Conservation (phyloP, 805 yeast genomes). For the Lachancea dasiensis region DNA sequence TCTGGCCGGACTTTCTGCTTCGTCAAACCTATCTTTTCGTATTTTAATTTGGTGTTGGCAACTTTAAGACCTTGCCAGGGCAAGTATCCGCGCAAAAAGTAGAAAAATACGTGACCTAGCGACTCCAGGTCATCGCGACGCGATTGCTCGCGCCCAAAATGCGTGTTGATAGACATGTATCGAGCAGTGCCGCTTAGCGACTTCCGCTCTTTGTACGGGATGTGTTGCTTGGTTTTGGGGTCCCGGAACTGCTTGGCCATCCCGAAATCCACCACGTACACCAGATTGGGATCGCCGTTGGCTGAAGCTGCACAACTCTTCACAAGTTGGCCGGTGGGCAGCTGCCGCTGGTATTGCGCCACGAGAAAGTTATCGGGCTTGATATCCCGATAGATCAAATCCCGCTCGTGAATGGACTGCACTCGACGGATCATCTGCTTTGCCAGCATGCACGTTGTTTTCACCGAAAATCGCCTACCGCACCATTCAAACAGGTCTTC, state of each 20-base stretch:
- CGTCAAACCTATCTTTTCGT: slow-evolving; percentile 78
- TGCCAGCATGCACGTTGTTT: slow-evolving; percentile 69
- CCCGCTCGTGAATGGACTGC: slow-evolving; percentile 69
- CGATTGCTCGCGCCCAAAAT: slow-evolving; percentile 76
- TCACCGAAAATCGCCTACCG: slow-evolving; percentile 63
- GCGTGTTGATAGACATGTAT: slow-evolving; percentile 86
- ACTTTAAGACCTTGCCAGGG: slow-evolving; percentile 93
- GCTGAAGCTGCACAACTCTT: slow-evolving; percentile 46
- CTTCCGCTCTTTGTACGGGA: slow-evolving; percentile 75
- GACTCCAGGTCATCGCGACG: slow-evolving; percentile 80
- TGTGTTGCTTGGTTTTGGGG: slow-evolving; percentile 72
- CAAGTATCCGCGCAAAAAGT: slow-evolving; percentile 68
- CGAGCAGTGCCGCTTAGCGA: slow-evolving; percentile 81
- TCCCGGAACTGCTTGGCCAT: slow-evolving; percentile 84
- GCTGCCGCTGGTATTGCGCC: slow-evolving; percentile 27
- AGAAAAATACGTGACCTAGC: slow-evolving; percentile 75
- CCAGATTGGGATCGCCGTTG: slow-evolving; percentile 54
- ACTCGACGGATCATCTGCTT: slow-evolving; percentile 72
- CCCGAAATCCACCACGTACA: slow-evolving; percentile 76
- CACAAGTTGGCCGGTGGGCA: slow-evolving; percentile 15
- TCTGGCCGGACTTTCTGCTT: slow-evolving; percentile 63
- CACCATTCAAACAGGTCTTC: slow-evolving; percentile 88
- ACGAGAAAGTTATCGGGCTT: slow-evolving; percentile 79
- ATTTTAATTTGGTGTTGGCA: slow-evolving; percentile 75
- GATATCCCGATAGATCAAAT: slow-evolving; percentile 72